Evolutionary conservation across 202 grass and related monocot species (phyloP).

Genomic region (Digitaria exilis): DNA sequence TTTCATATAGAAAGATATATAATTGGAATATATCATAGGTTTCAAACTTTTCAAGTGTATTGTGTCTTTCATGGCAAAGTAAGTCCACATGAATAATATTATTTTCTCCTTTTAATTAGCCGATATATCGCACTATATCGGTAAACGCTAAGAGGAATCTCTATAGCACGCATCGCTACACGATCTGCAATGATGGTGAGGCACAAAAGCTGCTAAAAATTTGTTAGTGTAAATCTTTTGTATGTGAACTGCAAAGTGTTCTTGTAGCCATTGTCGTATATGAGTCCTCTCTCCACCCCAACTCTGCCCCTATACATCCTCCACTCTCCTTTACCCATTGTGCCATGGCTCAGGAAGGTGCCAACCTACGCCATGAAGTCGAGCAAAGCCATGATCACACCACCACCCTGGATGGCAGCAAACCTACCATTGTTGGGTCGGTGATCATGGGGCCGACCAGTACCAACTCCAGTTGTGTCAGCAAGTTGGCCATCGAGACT

Average conservation of each 20-base stretch:
- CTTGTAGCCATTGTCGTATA: background rate
- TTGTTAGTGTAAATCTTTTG: background rate
- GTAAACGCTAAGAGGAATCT: background rate
- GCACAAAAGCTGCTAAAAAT: background rate
- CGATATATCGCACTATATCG: background rate
- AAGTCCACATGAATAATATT: background rate
- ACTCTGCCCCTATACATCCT: background rate
- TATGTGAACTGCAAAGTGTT: background rate
- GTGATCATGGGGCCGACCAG: background rate
- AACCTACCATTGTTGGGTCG: background rate
- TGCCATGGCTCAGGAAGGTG: slow-evolving; percentile 26
- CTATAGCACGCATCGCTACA: background rate
- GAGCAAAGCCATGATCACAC: slow-evolving; percentile 1
- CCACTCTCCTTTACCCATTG: background rate
- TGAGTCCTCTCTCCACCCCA: background rate
- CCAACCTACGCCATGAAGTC: background rate
- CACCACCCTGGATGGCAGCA: background rate
- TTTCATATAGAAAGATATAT: background rate
- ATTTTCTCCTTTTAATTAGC: background rate
- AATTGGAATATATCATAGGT: background rate
- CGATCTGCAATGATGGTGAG: background rate
- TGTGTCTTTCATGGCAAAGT: background rate
- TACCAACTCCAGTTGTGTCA: background rate
- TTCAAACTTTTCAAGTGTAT: background rate
- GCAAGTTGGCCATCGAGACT: background rate